These are phyloP conservation scores for Talaromyces sp. DNA, from an alignment of 2,329 filamentous ascomycete species.

Conservation along the genomic window DNA sequence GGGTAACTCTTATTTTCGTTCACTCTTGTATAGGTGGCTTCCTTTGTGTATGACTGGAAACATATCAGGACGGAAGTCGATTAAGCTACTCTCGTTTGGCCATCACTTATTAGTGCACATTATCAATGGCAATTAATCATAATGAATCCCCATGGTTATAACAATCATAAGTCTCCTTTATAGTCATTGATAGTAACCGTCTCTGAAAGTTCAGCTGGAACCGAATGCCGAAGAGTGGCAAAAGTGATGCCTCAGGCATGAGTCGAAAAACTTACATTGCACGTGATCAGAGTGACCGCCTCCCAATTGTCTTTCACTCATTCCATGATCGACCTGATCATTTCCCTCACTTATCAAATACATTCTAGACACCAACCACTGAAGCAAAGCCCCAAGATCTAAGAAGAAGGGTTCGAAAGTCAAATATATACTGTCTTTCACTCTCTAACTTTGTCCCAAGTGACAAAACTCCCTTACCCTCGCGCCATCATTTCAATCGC, in stretches of 20 bases:
- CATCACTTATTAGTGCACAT: conserved; percentile 29
- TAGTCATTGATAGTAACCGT: background rate
- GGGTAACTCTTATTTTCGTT: conserved; percentile 9
- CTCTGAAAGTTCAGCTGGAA: background rate
- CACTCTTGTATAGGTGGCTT: conserved; percentile 19
- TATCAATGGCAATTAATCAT: conserved; percentile 24
- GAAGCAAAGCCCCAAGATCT: background rate
- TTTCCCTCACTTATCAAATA: background rate
- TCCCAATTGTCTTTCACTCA: background rate
- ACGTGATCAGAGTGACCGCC: background rate
- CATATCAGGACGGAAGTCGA: conserved; percentile 5
- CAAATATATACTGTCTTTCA: conserved; percentile 27
- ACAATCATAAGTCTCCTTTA: background rate
- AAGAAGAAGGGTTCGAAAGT: conserved; percentile 39
- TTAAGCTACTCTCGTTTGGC: conserved; percentile 7
- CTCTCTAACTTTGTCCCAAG: conserved; percentile 37
- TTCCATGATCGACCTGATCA: background rate
- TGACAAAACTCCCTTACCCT: conserved; percentile 36
- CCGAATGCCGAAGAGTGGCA: background rate
- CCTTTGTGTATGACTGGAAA: background rate
- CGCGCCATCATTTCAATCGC: conserved; percentile 22
- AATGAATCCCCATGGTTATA: conserved; percentile 14
- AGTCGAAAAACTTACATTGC: background rate
- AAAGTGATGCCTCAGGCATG: conserved; percentile 3
- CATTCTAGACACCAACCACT: background rate